phyloP scores from a whole-genome alignment of 148 eudicot genomes.

The Cornus suecica region DNA sequence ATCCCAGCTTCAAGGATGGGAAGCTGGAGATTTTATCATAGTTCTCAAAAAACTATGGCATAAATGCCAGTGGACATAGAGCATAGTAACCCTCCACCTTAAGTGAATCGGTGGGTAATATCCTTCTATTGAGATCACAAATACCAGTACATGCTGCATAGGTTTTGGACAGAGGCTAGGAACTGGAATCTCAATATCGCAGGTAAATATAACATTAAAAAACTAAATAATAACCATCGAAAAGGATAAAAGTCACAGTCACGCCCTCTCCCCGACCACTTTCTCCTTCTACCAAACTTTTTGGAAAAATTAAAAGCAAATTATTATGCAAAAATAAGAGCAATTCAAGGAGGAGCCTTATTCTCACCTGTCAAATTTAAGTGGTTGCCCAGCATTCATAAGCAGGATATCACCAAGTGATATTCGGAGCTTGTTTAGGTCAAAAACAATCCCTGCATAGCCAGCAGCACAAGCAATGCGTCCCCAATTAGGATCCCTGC shows the following conservation, averaged over 20 bases:
- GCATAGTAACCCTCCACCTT: background rate
- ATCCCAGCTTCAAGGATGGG: background rate
- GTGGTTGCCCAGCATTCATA: conserved; percentile 93
- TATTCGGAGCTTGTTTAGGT: conserved; percentile 62
- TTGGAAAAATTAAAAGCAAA: too few species aligned
- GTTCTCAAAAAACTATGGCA: background rate
- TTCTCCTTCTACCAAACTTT: too few species aligned
- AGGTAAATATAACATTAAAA: too few species aligned
- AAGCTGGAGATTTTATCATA: background rate
- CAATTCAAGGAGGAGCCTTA: background rate
- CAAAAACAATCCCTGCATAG: conserved; percentile 76
- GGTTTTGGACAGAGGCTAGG: too few species aligned
- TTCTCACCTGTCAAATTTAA: conserved; percentile 75
- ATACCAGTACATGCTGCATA: too few species aligned
- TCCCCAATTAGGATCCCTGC: conserved; percentile 99
- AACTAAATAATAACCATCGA: too few species aligned
- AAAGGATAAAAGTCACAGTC: too few species aligned
- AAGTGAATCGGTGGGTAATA: background rate
- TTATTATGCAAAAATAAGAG: too few species aligned
- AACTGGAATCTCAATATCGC: too few species aligned
- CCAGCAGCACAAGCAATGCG: conserved; percentile 99
- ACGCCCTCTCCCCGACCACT: background rate
- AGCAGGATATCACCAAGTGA: conserved; percentile 79
- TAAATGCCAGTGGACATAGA: background rate
- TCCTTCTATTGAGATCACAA: background rate